These are phyloP conservation scores for Globisporangium paroecandrum DNA, from an alignment of 352 stramenopile genomes.

Conservation along the genomic window DNA sequence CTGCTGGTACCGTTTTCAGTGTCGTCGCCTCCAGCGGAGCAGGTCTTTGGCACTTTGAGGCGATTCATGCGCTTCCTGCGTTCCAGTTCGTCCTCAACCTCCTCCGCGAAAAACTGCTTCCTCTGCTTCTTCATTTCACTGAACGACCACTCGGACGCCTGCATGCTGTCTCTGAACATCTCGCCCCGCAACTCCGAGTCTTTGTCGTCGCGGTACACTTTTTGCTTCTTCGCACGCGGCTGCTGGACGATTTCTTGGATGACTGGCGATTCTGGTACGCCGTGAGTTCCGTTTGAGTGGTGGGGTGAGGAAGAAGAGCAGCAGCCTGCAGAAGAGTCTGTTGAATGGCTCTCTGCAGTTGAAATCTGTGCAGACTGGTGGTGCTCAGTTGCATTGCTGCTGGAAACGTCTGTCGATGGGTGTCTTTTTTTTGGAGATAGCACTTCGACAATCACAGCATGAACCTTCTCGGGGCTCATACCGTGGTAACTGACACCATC, in stretches of 20 bases:
- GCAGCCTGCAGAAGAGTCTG: not conserved
- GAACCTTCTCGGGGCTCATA: not conserved
- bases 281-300: not conserved
- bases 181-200: not conserved
- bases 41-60: constrained; percentile 35
- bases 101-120: constrained; percentile 38
- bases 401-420: not conserved
- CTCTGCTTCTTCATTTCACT: constrained; percentile 36
- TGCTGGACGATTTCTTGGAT: constrained; percentile 13
- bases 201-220: constrained; percentile 9
- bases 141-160: constrained; percentile 32
- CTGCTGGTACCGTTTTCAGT: not conserved
- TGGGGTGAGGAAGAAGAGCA: not conserved
- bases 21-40: constrained; percentile 25
- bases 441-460: constrained; percentile 12
- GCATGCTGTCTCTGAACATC: not conserved
- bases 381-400: not conserved
- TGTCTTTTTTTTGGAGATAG: constrained; percentile 4
- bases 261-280: not conserved
- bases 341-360: not conserved
- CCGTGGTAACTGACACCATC: not conserved
- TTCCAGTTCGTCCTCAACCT: constrained; percentile 34
- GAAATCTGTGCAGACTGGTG: not conserved
- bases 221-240: constrained; percentile 11
- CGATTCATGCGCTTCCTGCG: constrained; percentile 19